phyloP scores from a whole-genome alignment of 2,329 filamentous ascomycete genomes.

The Penicillium decumbens region DNA sequence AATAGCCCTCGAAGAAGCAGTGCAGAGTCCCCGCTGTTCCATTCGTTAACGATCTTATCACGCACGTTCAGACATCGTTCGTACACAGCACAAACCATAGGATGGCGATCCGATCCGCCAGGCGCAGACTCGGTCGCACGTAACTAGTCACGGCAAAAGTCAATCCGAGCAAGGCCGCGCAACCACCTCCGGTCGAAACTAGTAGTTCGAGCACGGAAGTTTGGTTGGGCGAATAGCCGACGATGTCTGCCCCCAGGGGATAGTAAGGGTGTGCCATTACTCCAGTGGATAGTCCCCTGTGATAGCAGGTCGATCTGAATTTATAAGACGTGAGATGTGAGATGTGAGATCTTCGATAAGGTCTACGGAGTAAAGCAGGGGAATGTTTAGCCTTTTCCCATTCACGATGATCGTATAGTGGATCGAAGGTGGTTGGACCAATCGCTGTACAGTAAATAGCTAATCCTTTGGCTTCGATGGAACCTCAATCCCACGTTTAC shows the following conservation, averaged over 20 bases:
- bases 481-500: neutral
- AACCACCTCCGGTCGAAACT: conserved; percentile 55
- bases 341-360: neutral
- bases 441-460: neutral
- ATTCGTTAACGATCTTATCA: neutral
- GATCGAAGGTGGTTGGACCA: conserved; percentile 6
- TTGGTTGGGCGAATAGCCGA: conserved; percentile 63
- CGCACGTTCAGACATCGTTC: conserved; percentile 20
- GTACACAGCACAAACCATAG: conserved; percentile 74
- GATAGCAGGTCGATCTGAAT: neutral
- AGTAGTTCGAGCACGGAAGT: conserved; percentile 57
- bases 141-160: conserved; percentile 54
- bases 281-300: neutral
- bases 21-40: conserved; percentile 56
- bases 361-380: neutral
- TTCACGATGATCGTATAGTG: conserved; percentile 4
- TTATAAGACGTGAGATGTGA: too few species aligned
- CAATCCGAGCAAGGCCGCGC: conserved; percentile 53
- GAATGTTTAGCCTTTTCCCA: conserved; percentile 2
- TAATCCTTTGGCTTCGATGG: neutral
- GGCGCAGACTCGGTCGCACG: conserved; percentile 51
- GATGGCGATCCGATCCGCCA: conserved; percentile 55
- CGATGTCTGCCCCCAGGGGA: conserved; percentile 59
- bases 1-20: conserved; percentile 81
- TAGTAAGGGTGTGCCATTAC: conserved; percentile 61